Evolutionary conservation across 768 basidiomycete genomes (phyloP), one percentile per base, ranked within the genome.

Genomic region (Mycena floridula): DNA sequence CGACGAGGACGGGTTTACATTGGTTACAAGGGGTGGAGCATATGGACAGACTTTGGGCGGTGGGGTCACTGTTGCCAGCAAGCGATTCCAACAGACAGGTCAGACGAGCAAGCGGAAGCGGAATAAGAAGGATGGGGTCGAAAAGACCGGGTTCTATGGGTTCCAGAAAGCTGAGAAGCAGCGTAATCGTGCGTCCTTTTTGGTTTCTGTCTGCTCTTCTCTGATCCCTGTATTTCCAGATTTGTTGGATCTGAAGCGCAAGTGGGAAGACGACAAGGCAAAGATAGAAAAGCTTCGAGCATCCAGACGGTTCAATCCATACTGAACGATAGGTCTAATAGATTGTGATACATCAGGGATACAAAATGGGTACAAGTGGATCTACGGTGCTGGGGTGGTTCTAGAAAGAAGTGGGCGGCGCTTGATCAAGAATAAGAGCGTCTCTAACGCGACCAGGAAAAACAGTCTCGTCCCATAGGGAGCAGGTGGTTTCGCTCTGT

Each of bases 151-250:
- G 3, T 94, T 96, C 59, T 95, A 97, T 62, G 82, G 81, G 21
- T 95, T 93, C 74, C 91, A 96, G 62, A 81, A 82, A 57, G 85
- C 84, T 39, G 93, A 93, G 63, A 86, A 85, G 67, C 93, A 93
- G 61, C 69, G 90, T 46, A 77, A 84, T 62, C 82, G 92, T 93
- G 54, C 44, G 67, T 52, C 24, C 43, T 45, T 22, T 16, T 7
- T 37, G 41, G 22, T 28, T n/a, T 11, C 18, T 37, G 16, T n/a
- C 1, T 36, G 35, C 25, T 51, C 39, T 43, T 25, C n/a, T n/a
- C n/a, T n/a, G n/a, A n/a, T n/a, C n/a, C n/a, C 50, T 18, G 20
- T 5, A 40, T 13, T 21, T n/a, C 15, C 48, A 92, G 90, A 66
- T 69, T 70, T 74, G 69, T 81, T 70, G 79, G 86, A 60, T 72